Conservation (phyloP, 1,139 yeast species). For the Groenewaldozyma sp. region DNA sequence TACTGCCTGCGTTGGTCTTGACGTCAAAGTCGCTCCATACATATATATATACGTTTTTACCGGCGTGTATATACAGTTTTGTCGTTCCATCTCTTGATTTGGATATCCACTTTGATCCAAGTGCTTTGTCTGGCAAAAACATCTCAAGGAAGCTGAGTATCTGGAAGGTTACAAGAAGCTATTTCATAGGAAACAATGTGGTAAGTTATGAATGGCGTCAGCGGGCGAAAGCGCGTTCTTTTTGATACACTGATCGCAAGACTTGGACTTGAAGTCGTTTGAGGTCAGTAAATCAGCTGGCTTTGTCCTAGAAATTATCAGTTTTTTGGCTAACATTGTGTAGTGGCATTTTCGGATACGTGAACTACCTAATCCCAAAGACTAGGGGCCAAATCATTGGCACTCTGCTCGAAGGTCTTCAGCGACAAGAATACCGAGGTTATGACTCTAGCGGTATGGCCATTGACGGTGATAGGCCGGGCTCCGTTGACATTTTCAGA, state of each 20-base stretch:
- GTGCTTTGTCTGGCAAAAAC: no score
- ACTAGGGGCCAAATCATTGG: conserved; percentile 88
- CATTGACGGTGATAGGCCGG: conserved; percentile 64
- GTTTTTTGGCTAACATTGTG: conserved; percentile 4
- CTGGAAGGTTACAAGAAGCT: no score
- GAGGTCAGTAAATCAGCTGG: not conserved
- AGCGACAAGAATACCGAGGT: conserved; percentile 93
- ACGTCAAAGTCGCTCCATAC: no score
- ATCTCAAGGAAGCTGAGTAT: no score
- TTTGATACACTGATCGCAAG: not conserved
- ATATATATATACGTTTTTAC: no score
- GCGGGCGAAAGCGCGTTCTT: no score
- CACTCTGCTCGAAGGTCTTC: conserved; percentile 83
- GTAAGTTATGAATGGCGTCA: no score
- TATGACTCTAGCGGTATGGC: conserved; percentile 97
- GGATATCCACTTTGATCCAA: no score
- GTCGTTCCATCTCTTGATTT: no score
- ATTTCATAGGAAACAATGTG: conserved; percentile 7
- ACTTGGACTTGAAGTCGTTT: not conserved
- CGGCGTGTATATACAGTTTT: no score
- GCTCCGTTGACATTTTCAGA: conserved; percentile 56
- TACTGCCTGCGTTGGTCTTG: not conserved
- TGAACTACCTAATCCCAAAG: conserved; percentile 87
- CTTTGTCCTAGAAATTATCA: not conserved
- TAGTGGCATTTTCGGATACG: conserved; percentile 97